Evolutionary conservation across 495 filamentous ascomycete genomes (phyloP), one percentile per base, ranked within the genome.

Genomic region (Neurospora tetrasperma): DNA sequence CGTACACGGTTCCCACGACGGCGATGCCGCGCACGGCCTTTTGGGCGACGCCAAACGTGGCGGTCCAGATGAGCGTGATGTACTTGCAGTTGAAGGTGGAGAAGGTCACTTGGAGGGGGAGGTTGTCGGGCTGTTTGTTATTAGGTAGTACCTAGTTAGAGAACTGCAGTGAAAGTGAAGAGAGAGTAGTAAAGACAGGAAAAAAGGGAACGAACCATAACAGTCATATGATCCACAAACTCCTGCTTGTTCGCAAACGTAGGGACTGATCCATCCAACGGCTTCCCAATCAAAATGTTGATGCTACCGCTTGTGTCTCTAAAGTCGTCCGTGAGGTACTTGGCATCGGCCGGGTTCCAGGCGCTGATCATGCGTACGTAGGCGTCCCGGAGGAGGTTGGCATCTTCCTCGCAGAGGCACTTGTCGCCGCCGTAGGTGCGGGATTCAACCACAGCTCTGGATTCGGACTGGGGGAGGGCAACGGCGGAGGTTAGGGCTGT

Each of bases 281-380:
- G 76, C 20, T 74, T 70, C 11, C 74, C 73, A 11, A 75, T 73
- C 4, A 82, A 69, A 40, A 71, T 75, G 72, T 80, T 80, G 78
- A 82, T 82, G 73, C 73, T 75, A 75, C 79, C 79, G 16, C 76
- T 78, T 4, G 31, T 41, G 71, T 80, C 80, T 54, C 18, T n/a
- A 54, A 82, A 80, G 38, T 70, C 39, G 5, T 75, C 46, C 27
- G 75, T 42, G 8, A 78, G 66, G 72, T 75, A 79, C 62, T 75
- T 71, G 62, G 72, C 76, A 73, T 78, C 73, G 11, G 66, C 73
- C n/a, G 70, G 59, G 46, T 79, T 73, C 78, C 78, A 82, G 9
- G 71, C 43, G 59, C 59, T 73, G 62, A 82, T 68, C 27, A 80
- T 78, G 27, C 73, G 69, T 14, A 69, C 68, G 71, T 82, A 82